Conservation (phyloP, 2,329 filamentous ascomycete species). For the Claviceps capensis region DNA sequence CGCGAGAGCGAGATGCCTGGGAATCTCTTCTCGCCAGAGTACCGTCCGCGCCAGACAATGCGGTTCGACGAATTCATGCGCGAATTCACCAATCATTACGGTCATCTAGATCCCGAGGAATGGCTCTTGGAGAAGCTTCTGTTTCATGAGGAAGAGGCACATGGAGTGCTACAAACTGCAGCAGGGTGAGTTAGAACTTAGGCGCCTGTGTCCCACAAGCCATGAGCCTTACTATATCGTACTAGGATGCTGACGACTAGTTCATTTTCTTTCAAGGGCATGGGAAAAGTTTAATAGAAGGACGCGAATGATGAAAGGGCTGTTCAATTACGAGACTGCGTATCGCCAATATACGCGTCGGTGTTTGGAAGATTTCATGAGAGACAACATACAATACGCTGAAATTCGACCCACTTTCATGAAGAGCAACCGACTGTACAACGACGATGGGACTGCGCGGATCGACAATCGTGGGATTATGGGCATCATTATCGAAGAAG, state of each 20-base stretch:
- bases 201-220: background rate
- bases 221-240: background rate
- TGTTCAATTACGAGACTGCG: slow-evolving; percentile 52
- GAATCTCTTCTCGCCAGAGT: slow-evolving; percentile 35
- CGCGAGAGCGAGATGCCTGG: slow-evolving; percentile 22
- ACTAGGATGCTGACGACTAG: background rate
- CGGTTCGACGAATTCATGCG: slow-evolving; percentile 26
- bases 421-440: slow-evolving; percentile 45
- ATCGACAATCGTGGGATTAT: slow-evolving; percentile 47
- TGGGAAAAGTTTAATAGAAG: slow-evolving; percentile 54
- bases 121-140: slow-evolving; percentile 52
- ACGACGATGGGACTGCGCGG: slow-evolving; percentile 36
- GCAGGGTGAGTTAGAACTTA: slow-evolving; percentile 31
- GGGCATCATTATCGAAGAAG: slow-evolving; percentile 42
- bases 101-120: slow-evolving; percentile 18
- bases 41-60: slow-evolving; percentile 32
- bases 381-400: slow-evolving; percentile 56
- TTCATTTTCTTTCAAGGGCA: slow-evolving; percentile 20
- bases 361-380: slow-evolving; percentile 47
- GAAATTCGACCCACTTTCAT: slow-evolving; percentile 60
- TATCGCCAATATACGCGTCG: slow-evolving; percentile 46
- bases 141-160: slow-evolving; percentile 46
- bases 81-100: slow-evolving; percentile 18
- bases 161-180: slow-evolving; percentile 34
- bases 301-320: slow-evolving; percentile 59